phyloP scores from a whole-genome alignment of 305 asterid genomes.

The Solanum hybrid region DNA sequence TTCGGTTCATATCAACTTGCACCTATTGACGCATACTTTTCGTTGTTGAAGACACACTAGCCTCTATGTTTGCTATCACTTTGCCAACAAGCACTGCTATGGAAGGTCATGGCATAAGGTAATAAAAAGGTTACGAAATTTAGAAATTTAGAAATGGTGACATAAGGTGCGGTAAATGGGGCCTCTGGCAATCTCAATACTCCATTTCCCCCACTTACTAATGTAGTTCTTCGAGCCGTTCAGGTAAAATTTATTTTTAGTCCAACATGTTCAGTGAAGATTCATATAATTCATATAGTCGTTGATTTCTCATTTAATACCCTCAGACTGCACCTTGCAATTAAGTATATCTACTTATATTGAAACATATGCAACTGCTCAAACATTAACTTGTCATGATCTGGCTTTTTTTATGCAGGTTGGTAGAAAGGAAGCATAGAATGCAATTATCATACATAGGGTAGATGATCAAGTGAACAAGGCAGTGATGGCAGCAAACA shows the following conservation, averaged over 20 bases:
- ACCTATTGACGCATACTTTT: too few relatives aligned
- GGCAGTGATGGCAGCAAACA: constrained; percentile 57
- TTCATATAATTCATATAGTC: not conserved
- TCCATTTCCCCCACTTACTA: constrained; percentile 30
- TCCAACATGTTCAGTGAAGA: not conserved
- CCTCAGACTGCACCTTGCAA: too few relatives aligned
- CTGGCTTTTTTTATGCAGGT: constrained; percentile 33
- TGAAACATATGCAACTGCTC: not conserved
- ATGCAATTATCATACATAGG: constrained; percentile 30
- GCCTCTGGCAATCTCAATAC: constrained; percentile 47
- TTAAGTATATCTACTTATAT: too few relatives aligned
- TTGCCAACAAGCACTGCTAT: constrained; percentile 69
- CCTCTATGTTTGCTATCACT: constrained; percentile 29
- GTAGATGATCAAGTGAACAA: constrained; percentile 76
- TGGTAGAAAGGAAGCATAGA: constrained; percentile 63
- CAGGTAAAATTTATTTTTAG: constrained; percentile 30
- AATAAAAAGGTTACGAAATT: constrained; percentile 68
- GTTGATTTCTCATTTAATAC: too few relatives aligned
- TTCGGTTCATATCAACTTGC: too few relatives aligned
- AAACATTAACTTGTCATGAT: not conserved
- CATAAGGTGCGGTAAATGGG: constrained; percentile 67
- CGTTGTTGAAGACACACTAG: not conserved
- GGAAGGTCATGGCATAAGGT: constrained; percentile 97
- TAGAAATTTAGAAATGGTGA: constrained; percentile 74
- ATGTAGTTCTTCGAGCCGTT: constrained; percentile 52